A percentile compares a stretch with the other conserved stretches of the same genome.
Evolutionary conservation across 1,139 yeast genomes (phyloP).

Genomic region (Hanseniaspora uvarum): DNA sequence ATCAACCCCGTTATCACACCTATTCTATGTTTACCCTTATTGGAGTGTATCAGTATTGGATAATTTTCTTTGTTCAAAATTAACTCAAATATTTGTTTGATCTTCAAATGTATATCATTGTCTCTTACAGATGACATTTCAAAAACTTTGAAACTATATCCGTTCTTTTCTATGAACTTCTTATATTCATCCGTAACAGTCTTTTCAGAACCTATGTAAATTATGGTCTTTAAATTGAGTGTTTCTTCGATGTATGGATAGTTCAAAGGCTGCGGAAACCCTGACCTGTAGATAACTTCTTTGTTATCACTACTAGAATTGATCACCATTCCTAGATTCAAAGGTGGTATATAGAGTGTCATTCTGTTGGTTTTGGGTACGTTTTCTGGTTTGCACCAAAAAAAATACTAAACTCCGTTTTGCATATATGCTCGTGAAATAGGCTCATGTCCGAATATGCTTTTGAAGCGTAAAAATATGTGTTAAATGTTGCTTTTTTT

Average conservation of each 20-base stretch:
- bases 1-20: constrained; percentile 85
- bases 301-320: constrained; percentile 41
- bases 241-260: constrained; percentile 60
- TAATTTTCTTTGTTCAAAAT: constrained; percentile 62
- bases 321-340: constrained; percentile 70
- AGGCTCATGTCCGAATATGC: too few species aligned
- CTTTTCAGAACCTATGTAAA: constrained; percentile 70
- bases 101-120: constrained; percentile 52
- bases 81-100: constrained; percentile 52
- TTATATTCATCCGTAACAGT: constrained; percentile 51
- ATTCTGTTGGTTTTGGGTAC: constrained; percentile 20
- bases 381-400: too few species aligned
- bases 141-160: constrained; percentile 51
- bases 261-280: constrained; percentile 84
- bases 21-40: constrained; percentile 89
- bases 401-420: too few species aligned
- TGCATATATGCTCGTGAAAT: too few species aligned
- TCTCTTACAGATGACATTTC: constrained; percentile 65
- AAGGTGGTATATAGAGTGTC: constrained; percentile 61
- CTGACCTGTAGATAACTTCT: constrained; percentile 70
- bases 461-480: neutral
- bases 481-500: too few species aligned
- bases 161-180: constrained; percentile 48
- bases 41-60: constrained; percentile 81
- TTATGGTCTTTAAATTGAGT: constrained; percentile 62